phyloP scores from a whole-genome alignment of 208 protist genomes.

The Wallacemonas sp. region DNA sequence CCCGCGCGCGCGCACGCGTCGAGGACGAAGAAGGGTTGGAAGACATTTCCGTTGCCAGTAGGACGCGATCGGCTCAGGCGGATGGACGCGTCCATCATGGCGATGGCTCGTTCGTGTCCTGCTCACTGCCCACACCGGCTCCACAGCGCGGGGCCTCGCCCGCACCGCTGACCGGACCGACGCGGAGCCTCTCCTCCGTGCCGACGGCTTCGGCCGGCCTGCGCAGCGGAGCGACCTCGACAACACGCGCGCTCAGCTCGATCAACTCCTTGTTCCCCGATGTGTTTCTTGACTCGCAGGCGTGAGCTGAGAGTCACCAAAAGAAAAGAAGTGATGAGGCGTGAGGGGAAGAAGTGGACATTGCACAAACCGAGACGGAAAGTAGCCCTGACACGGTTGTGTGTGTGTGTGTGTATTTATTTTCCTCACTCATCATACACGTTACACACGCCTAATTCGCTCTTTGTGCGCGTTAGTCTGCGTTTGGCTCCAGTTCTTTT shows the following conservation, averaged over 20 bases:
- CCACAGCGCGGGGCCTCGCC: not conserved
- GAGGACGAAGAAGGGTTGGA: not conserved
- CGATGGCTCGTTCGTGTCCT: not conserved
- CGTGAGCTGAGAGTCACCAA: not conserved
- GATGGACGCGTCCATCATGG: too few species aligned
- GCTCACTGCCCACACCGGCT: not conserved
- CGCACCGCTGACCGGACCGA: not conserved
- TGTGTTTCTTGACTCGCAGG: constrained; percentile 16
- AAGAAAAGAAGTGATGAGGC: not conserved
- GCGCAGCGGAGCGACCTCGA: too few species aligned
- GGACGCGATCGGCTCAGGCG: too few species aligned
- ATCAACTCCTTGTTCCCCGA: constrained; percentile 14
- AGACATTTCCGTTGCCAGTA: not conserved
- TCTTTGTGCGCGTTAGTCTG: too few species aligned
- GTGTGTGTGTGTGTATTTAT: too few species aligned
- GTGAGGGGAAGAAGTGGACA: not conserved
- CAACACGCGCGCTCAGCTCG: too few species aligned
- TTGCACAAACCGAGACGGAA: too few species aligned
- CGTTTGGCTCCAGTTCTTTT: too few species aligned
- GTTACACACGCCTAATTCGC: too few species aligned
- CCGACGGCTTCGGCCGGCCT: not conserved
- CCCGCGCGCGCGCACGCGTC: too few species aligned
- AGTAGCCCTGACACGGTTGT: too few species aligned
- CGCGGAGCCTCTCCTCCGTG: not conserved
- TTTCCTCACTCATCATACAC: too few species aligned